These are phyloP conservation scores for Stephania yunnanensis DNA, from an alignment of 164 flowering plant species.

Conservation along the genomic window DNA sequence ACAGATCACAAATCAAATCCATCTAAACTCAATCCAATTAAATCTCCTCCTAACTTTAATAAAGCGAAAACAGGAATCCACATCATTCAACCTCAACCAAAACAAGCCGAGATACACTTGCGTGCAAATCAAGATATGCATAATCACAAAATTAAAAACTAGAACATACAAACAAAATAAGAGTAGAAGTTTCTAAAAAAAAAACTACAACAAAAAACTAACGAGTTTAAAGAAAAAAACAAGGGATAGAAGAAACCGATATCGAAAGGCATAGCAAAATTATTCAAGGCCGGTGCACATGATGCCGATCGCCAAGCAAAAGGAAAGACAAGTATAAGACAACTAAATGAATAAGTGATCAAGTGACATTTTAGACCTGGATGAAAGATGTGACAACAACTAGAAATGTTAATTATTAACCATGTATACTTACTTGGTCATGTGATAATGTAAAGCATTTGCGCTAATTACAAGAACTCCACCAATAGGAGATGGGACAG, in stretches of 20 bases:
- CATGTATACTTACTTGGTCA: conserved; percentile 57
- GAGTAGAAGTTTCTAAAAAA: neutral
- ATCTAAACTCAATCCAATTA: neutral
- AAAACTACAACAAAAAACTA: neutral
- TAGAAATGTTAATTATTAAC: neutral
- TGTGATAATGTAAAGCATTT: conserved; percentile 85
- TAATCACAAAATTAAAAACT: neutral
- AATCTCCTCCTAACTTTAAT: neutral
- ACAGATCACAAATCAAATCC: neutral
- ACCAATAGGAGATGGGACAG: conserved; percentile 97
- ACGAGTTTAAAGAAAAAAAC: neutral
- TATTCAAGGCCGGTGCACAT: conserved; percentile 75
- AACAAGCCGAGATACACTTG: neutral
- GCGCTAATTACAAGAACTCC: conserved; percentile 88
- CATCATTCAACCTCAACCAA: neutral
- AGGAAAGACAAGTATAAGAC: conserved; percentile 1
- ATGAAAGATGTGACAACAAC: neutral
- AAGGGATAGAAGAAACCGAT: conserved; percentile 44
- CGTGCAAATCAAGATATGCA: neutral
- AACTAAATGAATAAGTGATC: neutral
- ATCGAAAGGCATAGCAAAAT: conserved; percentile 57
- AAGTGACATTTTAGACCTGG: neutral
- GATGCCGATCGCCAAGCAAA: conserved; percentile 66
- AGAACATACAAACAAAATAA: neutral
- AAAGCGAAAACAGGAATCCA: neutral